Conservation (phyloP, 2,329 filamentous ascomycete species). For the Aspergillus intermedius region DNA sequence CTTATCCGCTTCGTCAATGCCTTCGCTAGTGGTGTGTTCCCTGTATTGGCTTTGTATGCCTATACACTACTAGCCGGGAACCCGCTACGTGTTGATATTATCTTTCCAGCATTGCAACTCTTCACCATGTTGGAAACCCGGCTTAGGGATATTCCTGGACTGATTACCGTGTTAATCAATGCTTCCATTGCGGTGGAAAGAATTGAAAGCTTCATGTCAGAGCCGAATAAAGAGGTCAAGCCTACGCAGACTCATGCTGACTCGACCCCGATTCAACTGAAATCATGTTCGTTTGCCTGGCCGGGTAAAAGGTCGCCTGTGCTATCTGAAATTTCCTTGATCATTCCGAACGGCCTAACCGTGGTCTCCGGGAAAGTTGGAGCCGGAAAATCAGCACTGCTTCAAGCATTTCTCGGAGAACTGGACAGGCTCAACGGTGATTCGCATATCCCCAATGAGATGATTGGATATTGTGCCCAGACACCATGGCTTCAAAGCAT, state of each 20-base stretch:
- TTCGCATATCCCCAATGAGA: conserved; percentile 48
- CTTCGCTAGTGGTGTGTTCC: conserved; percentile 67
- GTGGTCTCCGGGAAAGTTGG: conserved; percentile 60
- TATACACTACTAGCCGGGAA: conserved; percentile 67
- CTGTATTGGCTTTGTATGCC: conserved; percentile 72
- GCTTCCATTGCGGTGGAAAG: conserved; percentile 74
- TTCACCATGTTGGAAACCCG: conserved; percentile 69
- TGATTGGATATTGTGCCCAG: conserved; percentile 59
- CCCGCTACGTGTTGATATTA: conserved; percentile 68
- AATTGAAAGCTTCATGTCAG: conserved; percentile 79
- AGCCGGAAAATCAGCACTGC: conserved; percentile 56
- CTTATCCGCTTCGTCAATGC: conserved; percentile 63
- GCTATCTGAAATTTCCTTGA: conserved; percentile 48
- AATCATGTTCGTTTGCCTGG: conserved; percentile 69
- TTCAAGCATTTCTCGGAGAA: conserved; percentile 55
- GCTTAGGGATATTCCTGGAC: conserved; percentile 65
- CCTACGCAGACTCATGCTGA: conserved; percentile 30
- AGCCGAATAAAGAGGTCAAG: conserved; percentile 71
- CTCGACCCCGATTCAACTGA: conserved; percentile 37
- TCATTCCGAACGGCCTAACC: conserved; percentile 52
- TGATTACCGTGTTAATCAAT: conserved; percentile 73
- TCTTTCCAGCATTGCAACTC: conserved; percentile 77
- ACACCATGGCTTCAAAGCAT: conserved; percentile 64
- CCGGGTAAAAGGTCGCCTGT: conserved; percentile 58
- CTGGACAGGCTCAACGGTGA: conserved; percentile 49